Evolutionary conservation across 2,329 filamentous ascomycete genomes (phyloP).

Genomic region (Fusarium sp.): DNA sequence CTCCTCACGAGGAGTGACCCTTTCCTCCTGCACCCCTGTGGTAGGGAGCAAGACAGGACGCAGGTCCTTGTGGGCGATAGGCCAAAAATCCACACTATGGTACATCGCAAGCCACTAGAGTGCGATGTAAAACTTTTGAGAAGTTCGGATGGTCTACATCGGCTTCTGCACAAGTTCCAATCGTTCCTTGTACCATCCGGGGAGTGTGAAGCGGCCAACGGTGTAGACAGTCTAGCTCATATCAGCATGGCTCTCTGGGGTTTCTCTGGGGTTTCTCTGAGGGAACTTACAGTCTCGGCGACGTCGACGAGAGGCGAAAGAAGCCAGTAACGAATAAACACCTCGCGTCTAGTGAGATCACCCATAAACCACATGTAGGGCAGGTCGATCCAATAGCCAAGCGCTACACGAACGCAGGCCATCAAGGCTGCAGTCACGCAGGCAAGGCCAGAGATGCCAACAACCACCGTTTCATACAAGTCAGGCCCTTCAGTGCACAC

Average conservation of each 20-base stretch:
- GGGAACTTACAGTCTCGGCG: constrained; percentile 38
- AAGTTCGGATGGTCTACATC: constrained; percentile 19
- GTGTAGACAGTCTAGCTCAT: constrained; percentile 5
- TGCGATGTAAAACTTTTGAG: constrained; percentile 7
- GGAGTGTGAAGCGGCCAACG: background rate
- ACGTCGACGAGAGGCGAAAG: constrained; percentile 41
- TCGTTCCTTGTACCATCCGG: constrained; percentile 16
- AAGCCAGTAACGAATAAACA: constrained; percentile 32
- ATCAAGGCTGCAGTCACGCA: constrained; percentile 13
- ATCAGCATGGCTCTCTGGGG: background rate
- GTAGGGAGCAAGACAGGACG: background rate
- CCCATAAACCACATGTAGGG: constrained; percentile 35
- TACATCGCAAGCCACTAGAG: constrained; percentile 1
- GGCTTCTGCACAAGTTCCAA: constrained; percentile 7
- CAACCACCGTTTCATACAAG: background rate
- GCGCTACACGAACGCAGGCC: background rate
- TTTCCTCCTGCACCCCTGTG: background rate
- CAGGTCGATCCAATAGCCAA: constrained; percentile 22
- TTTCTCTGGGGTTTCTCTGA: too few species aligned
- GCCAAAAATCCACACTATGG: background rate
- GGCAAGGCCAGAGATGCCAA: constrained; percentile 23
- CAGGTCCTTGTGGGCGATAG: too few species aligned
- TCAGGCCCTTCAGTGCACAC: constrained; percentile 15
- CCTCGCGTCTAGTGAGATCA: constrained; percentile 13
- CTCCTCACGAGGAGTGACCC: too few species aligned